Base-by-base conservation (phyloP, 2,329 filamentous ascomycete species). In the Neonectria ditissima region DNA sequence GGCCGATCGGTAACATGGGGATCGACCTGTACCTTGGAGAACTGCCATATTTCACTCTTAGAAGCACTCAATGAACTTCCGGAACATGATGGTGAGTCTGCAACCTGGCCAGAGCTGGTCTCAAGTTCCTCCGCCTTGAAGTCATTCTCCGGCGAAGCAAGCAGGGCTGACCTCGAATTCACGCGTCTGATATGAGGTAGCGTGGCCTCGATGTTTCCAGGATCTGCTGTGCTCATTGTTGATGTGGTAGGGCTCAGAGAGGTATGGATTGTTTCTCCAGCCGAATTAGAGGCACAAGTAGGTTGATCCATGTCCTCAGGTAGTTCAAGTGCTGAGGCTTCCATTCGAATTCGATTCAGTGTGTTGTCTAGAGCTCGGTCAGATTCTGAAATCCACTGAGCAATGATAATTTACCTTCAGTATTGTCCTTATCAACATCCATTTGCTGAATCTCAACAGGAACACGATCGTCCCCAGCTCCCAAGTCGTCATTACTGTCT, bases 401-500 rank as follows among this genome's bases (percentile, higher is more conserved):
- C 9, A 14, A 11, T 13, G 8, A 32, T 8, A 3, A 3, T 30
- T 9, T 56, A 57, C 53, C 47, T 18, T 47, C 18, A 2, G 13
- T 13, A 4, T 9, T 34, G 6, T 30, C 16, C 14, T 62, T 44
- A 11, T 37, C 44, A 16, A 26, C 9, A 47, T n/a, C 7, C 5
- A n/a, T 18, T 11, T 16, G 20, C 5, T 47, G 24, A 4, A 5
- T 6, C 26, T 18, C 26, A 16, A 45, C 16, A 11, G 37, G 22
- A n/a, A 22, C 44, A n/a, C n/a, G n/a, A n/a, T n/a, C n/a, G 56
- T 41, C 20, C 37, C 34, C 24, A 10, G 16, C 28, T 11, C 65
- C 57, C 14, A 63, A n/a, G 34, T 51, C 32, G 48, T 55, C 47
- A 37, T 67, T 56, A 7, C 39, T 55, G 18, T 76, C 73, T 9